Evolutionary conservation across 108 stramenopile genomes (phyloP).

Genomic region (Fragilaria radians): DNA sequence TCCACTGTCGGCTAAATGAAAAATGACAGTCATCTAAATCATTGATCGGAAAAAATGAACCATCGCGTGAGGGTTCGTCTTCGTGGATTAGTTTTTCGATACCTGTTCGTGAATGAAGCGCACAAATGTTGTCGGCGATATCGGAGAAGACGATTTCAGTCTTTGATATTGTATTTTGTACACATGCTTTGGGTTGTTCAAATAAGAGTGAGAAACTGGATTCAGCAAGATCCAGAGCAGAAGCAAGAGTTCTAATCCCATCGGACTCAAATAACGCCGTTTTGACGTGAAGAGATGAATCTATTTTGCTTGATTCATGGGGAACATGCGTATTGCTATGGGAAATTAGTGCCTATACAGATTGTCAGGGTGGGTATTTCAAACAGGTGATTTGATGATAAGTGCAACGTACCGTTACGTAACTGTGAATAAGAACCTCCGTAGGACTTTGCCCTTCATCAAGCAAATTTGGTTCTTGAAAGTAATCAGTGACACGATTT

Average conservation of each 20-base stretch:
- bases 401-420: not conserved
- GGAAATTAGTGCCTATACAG: not conserved
- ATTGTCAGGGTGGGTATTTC: not conserved
- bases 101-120: not conserved
- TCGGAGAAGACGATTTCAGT: not conserved
- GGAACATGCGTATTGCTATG: not conserved
- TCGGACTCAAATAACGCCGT: not conserved
- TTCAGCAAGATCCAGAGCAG: not conserved
- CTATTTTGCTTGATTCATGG: not conserved
- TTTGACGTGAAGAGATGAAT: not conserved
- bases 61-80: not conserved
- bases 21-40: not conserved
- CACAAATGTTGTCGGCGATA: not conserved
- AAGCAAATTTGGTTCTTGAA: not conserved
- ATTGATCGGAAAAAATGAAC: not conserved
- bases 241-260: not conserved
- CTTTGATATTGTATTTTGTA: not conserved
- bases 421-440: constrained; percentile 17
- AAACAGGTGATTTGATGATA: no score
- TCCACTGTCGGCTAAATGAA: constrained; percentile 43
- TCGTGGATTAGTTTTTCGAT: not conserved
- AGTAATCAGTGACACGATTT: constrained; percentile 37
- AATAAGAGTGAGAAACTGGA: not conserved
- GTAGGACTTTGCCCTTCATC: constrained; percentile 17
- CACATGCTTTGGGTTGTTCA: not conserved